These are phyloP conservation scores for Glycine soja DNA, from an alignment of 306 rosid species.

Conservation along the genomic window DNA sequence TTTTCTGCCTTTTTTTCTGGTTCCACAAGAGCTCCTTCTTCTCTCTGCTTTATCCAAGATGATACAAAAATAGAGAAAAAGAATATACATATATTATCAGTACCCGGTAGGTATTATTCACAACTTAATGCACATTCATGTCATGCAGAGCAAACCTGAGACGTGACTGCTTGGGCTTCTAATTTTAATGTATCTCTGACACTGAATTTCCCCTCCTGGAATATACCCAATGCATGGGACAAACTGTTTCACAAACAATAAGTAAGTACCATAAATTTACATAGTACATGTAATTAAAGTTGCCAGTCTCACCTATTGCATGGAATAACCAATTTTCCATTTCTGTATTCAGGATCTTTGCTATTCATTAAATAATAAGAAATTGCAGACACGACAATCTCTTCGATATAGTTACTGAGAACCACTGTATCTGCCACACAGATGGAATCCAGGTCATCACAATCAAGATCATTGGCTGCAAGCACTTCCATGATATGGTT, in stretches of 20 bases:
- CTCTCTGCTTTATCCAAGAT: slow-evolving; percentile 45
- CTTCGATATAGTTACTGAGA: slow-evolving; percentile 81
- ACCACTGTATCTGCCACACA: slow-evolving; percentile 76
- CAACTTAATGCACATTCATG: slow-evolving; percentile 32
- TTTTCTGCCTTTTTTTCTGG: slow-evolving; percentile 61
- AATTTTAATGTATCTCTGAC: slow-evolving; percentile 70
- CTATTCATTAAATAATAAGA: slow-evolving; percentile 84
- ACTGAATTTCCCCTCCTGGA: slow-evolving; percentile 65
- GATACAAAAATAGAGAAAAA: slow-evolving; percentile 11
- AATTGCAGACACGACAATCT: slow-evolving; percentile 90
- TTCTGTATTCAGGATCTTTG: slow-evolving; percentile 87
- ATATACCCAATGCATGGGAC: slow-evolving; percentile 84
- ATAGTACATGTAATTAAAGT: slow-evolving; percentile 19
- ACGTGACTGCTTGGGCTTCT: slow-evolving; percentile 65
- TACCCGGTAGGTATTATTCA: slow-evolving; percentile 26
- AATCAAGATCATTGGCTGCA: slow-evolving; percentile 82
- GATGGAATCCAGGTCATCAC: slow-evolving; percentile 78
- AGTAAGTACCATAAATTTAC: slow-evolving; percentile 39
- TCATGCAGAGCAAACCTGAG: slow-evolving; percentile 65
- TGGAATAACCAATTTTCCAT: slow-evolving; percentile 85
- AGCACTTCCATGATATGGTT: slow-evolving; percentile 93
- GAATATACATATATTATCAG: background rate
- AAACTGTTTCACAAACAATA: slow-evolving; percentile 64
- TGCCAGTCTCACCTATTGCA: slow-evolving; percentile 64
- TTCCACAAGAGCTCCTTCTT: slow-evolving; percentile 49